Percentiles rank a stretch among this genome's conserved stretches.
Evolutionary conservation across 2,329 filamentous ascomycete species (phyloP).

Genomic region (Tolypocladium nubicola): DNA sequence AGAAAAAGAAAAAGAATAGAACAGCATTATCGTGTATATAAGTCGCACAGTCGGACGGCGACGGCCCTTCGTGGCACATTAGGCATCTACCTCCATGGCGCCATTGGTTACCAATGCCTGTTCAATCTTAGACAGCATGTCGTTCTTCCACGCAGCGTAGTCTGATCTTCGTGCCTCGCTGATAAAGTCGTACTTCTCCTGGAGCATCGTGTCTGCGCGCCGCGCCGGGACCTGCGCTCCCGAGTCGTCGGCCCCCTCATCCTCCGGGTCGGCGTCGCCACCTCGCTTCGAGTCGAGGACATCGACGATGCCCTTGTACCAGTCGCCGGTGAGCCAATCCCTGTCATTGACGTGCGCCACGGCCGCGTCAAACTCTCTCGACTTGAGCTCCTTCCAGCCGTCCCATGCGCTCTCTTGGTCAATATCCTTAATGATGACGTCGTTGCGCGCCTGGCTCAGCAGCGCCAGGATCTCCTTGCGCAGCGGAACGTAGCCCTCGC

Average conservation of each 20-base stretch:
- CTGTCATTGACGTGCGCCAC: constrained; percentile 45
- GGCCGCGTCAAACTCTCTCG: constrained; percentile 50
- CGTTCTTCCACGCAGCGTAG: constrained; percentile 54
- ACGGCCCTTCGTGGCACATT: background rate
- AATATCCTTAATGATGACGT: constrained; percentile 23
- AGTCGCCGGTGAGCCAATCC: constrained; percentile 51
- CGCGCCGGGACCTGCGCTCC: constrained; percentile 29
- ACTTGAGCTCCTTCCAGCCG: constrained; percentile 38
- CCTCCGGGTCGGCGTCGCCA: constrained; percentile 22
- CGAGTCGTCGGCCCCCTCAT: constrained; percentile 17
- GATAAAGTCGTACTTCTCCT: constrained; percentile 62
- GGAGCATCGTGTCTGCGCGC: constrained; percentile 60
- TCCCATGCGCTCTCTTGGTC: constrained; percentile 41
- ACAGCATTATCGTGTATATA: background rate
- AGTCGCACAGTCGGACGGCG: background rate
- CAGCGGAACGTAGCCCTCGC: constrained; percentile 31
- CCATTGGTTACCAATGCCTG: constrained; percentile 21
- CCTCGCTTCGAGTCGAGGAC: constrained; percentile 27
- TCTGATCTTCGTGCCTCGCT: constrained; percentile 51
- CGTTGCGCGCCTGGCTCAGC: constrained; percentile 28
- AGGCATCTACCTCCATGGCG: constrained; percentile 25
- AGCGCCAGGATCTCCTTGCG: constrained; percentile 36
- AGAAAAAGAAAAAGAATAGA: background rate
- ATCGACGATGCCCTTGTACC: constrained; percentile 51
- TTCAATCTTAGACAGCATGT: constrained; percentile 45